These are phyloP conservation scores for Orbilia ellipsospora DNA, from an alignment of 2,329 filamentous ascomycete species.

Conservation along the genomic window DNA sequence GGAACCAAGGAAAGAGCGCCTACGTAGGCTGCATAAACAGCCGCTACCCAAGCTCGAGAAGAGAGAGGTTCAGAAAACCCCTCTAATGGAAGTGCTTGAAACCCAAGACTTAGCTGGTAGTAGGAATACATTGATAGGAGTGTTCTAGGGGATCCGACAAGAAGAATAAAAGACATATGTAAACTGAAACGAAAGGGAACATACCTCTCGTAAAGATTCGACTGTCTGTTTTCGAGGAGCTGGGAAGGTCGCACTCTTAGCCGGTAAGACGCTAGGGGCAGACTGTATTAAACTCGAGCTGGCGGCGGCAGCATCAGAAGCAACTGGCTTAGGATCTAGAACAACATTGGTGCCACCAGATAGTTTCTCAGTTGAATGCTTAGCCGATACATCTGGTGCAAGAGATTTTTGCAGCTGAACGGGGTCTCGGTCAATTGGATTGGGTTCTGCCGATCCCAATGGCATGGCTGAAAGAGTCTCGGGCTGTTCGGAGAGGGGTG, in stretches of 20 bases:
- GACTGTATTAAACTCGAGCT: not conserved
- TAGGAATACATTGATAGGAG: too few species aligned
- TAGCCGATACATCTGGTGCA: not conserved
- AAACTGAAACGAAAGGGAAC: constrained; percentile 5
- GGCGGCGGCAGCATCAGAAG: not conserved
- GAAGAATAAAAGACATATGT: not conserved
- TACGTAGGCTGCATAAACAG: constrained; percentile 15
- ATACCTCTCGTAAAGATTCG: constrained; percentile 45
- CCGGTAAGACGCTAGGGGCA: not conserved
- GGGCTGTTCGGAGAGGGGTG: constrained; percentile 4
- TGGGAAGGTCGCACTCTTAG: constrained; percentile 23
- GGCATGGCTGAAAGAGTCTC: not conserved
- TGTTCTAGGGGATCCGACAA: not conserved
- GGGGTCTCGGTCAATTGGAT: not conserved
- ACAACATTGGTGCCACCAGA: not conserved
- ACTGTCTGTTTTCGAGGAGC: constrained; percentile 39
- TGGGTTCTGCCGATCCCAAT: not conserved
- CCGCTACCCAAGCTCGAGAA: not conserved
- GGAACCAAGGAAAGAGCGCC: not conserved
- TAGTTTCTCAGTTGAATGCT: not conserved
- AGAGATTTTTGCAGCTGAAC: not conserved
- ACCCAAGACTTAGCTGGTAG: too few species aligned
- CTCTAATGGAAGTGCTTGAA: not conserved
- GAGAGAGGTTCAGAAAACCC: not conserved
- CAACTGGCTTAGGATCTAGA: not conserved